Evolutionary conservation across 202 grass and related monocot genomes (phyloP).

Genomic region (Zoysia matrella): DNA sequence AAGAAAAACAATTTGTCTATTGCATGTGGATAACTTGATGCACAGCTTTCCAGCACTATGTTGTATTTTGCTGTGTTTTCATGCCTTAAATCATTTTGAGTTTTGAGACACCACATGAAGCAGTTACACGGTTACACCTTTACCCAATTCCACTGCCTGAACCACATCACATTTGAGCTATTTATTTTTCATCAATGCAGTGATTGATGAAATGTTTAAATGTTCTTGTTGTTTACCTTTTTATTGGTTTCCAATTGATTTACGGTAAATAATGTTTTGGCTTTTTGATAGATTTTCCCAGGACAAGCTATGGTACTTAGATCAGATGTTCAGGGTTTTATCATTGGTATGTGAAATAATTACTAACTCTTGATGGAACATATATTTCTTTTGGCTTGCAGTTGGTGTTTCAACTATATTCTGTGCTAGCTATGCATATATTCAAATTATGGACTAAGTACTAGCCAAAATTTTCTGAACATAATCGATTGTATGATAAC

Average conservation of each 20-base stretch:
- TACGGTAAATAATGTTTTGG: slow-evolving; percentile 30
- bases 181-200: slow-evolving; percentile 1
- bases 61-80: slow-evolving; percentile 15
- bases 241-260: slow-evolving; percentile 27
- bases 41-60: neutral
- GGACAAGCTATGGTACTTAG: slow-evolving; percentile 97
- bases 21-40: neutral
- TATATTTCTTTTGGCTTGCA: neutral
- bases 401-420: neutral
- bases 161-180: slow-evolving; percentile 20
- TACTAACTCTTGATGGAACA: neutral
- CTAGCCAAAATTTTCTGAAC: neutral
- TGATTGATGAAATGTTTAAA: slow-evolving; percentile 29
- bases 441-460: neutral
- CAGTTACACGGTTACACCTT: neutral
- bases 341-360: slow-evolving; percentile 63
- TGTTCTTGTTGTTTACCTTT: neutral
- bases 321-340: slow-evolving; percentile 59
- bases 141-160: neutral
- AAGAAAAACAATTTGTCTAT: slow-evolving; percentile 8
- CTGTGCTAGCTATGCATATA: neutral
- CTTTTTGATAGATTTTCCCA: slow-evolving; percentile 84
- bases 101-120: slow-evolving; percentile 16
- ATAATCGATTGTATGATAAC: neutral
- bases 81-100: slow-evolving; percentile 19